Base-by-base conservation (phyloP, 2,329 filamentous ascomycete species). In the Fusarium sp. region DNA sequence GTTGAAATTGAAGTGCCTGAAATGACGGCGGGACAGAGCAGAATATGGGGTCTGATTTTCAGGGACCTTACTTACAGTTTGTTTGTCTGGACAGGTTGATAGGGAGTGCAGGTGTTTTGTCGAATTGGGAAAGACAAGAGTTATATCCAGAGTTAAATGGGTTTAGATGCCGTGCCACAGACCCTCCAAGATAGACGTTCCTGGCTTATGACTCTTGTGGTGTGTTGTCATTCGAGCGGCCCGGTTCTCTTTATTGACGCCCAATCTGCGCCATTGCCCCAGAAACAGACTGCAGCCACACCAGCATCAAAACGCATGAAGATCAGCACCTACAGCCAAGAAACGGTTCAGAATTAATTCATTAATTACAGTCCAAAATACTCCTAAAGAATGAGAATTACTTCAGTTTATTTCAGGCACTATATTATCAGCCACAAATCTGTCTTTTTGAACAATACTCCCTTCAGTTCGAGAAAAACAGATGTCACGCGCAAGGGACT, bases 251-350 rank as follows among this genome's bases (percentile, higher is more conserved):
- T 75, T 76, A 73, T 77, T 76, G 73, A 76, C 74, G 76, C 76
- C 76, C 73, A 76, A 77, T 70, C 73, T 72, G 33, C 58, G 42
- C 46, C 74, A 78, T 78, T 77, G 76, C 76, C 73, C 72, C 73
- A 78, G 76, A 78, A 78, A 78, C 76, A 74, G 59, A 64, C n/a
- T 41, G 37, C 60, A 66, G 63, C 35, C 35, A 37, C 19, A 38
- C 19, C 37, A 37, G 11, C 19, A 11, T 62, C 55, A 45, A 63
- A 56, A 63, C 38, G 39, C 65, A 72, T 66, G 19, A 52, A 61
- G 66, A 56, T 65, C 41, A 69, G 60, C 59, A 56, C 60, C 23
- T 42, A 61, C 49, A 65, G 42, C 39, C 51, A 56, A 57, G 39
- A n/a, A 38, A 39, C 7, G 10, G 33, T 54, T 38, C 19, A 39